Evolutionary conservation across 2,329 filamentous ascomycete genomes (phyloP).

Genomic region (Scleromitrula shiraiana): DNA sequence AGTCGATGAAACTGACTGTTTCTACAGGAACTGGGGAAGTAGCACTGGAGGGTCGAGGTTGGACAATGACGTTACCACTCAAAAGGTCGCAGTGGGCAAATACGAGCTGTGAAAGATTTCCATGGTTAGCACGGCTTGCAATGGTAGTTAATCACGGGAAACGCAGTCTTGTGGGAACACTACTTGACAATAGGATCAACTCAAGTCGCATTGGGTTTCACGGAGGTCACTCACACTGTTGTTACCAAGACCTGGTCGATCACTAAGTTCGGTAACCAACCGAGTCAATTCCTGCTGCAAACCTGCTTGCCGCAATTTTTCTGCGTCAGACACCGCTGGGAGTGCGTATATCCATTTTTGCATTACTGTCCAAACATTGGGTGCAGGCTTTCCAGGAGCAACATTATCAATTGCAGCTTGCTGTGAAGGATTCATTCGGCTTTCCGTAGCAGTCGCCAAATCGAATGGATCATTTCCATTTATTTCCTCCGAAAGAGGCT

Average conservation of each 20-base stretch:
- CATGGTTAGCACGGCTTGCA: constrained; percentile 15
- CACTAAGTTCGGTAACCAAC: constrained; percentile 63
- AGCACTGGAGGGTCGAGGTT: constrained; percentile 38
- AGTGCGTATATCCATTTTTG: constrained; percentile 91
- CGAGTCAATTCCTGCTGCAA: constrained; percentile 69
- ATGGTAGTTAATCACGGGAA: neutral
- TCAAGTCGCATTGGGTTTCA: constrained; percentile 6
- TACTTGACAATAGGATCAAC: constrained; percentile 4
- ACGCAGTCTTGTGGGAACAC: neutral
- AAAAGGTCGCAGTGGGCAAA: constrained; percentile 95
- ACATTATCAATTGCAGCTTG: constrained; percentile 41
- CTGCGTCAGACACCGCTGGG: constrained; percentile 61
- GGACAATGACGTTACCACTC: constrained; percentile 91
- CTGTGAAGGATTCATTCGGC: constrained; percentile 30
- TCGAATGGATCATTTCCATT: constrained; percentile 30
- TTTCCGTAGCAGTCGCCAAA: constrained; percentile 23
- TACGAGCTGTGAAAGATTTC: constrained; percentile 52
- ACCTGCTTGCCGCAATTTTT: constrained; percentile 56
- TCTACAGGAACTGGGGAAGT: constrained; percentile 34
- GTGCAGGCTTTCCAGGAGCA: constrained; percentile 61
- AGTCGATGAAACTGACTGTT: constrained; percentile 84
- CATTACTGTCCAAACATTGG: constrained; percentile 91
- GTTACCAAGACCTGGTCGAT: constrained; percentile 66
- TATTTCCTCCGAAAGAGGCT: constrained; percentile 28
- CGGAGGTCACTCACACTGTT: constrained; percentile 52